Evolutionary conservation across 768 basidiomycete species (phyloP).

Genomic region (Leccinum rimulosum): DNA sequence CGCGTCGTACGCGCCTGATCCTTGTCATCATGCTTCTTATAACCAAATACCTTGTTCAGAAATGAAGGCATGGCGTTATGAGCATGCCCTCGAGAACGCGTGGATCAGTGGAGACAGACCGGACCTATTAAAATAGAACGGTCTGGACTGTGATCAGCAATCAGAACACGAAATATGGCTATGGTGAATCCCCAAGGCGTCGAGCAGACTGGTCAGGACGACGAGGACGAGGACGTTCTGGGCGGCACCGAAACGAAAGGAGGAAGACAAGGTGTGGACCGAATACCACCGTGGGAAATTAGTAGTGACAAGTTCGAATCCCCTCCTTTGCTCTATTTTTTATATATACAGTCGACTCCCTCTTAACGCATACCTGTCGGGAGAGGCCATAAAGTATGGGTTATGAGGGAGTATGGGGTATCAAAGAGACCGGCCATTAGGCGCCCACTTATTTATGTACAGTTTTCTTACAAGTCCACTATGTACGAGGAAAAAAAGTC

Average conservation of each 20-base stretch:
- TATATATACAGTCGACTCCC: too few relatives aligned
- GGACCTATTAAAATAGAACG: neutral
- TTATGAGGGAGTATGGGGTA: too few relatives aligned
- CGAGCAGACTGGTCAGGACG: neutral
- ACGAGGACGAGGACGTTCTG: neutral
- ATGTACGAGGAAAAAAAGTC: neutral
- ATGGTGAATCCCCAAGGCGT: slow-evolving; percentile 1
- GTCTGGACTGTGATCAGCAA: slow-evolving; percentile 10
- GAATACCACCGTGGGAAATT: slow-evolving; percentile 17
- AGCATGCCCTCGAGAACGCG: slow-evolving; percentile 16
- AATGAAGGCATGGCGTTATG: slow-evolving; percentile 54
- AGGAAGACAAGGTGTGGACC: neutral
- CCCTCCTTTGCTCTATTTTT: neutral
- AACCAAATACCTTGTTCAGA: slow-evolving; percentile 74
- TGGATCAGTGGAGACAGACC: slow-evolving; percentile 13
- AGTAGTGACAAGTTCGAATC: neutral
- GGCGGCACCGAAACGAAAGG: slow-evolving; percentile 1
- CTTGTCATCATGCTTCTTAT: slow-evolving; percentile 63
- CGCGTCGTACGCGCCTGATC: slow-evolving; percentile 32
- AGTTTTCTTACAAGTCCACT: neutral
- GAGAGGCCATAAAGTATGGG: too few relatives aligned
- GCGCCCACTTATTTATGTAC: neutral
- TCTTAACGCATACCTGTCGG: too few relatives aligned
- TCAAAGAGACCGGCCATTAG: too few relatives aligned
- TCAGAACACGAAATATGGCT: neutral